These are phyloP conservation scores for Leptographium galeiforme DNA, from an alignment of 2,329 filamentous ascomycete species.

Conservation along the genomic window DNA sequence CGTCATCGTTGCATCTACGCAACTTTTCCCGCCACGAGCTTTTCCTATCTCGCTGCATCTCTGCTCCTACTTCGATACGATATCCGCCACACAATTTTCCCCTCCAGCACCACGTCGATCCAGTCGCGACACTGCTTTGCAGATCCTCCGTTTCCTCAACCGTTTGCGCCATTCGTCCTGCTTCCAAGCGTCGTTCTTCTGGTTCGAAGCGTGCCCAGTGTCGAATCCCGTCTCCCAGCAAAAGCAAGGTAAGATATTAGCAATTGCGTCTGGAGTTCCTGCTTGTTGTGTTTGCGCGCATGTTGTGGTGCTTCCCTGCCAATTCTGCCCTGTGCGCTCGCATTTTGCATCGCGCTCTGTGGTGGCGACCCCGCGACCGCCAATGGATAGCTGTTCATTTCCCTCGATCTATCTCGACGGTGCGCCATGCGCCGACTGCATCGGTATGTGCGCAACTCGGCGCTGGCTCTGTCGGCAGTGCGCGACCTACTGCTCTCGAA, in stretches of 20 bases:
- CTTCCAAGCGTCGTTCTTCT: background rate
- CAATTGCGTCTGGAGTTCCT: background rate
- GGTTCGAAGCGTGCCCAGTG: background rate
- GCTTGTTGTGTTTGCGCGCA: background rate
- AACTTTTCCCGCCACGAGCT: background rate
- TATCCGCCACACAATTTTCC: background rate
- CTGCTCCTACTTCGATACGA: background rate
- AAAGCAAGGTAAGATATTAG: background rate
- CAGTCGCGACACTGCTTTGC: background rate
- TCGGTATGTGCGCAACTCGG: background rate
- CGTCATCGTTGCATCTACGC: constrained; percentile 4
- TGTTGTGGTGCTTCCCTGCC: background rate
- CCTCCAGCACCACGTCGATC: background rate
- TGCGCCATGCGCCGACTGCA: background rate
- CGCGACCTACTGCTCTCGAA: no score
- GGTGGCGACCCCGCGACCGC: background rate
- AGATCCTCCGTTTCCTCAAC: background rate
- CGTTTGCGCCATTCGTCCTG: background rate
- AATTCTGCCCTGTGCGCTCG: background rate
- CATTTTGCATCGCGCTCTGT: background rate
- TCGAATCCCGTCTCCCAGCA: background rate
- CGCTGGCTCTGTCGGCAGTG: background rate
- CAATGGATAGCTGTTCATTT: background rate
- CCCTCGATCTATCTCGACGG: background rate
- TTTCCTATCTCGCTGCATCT: background rate